Base-by-base conservation (phyloP, 2,329 filamentous ascomycete species). In the Periconia digitata region DNA sequence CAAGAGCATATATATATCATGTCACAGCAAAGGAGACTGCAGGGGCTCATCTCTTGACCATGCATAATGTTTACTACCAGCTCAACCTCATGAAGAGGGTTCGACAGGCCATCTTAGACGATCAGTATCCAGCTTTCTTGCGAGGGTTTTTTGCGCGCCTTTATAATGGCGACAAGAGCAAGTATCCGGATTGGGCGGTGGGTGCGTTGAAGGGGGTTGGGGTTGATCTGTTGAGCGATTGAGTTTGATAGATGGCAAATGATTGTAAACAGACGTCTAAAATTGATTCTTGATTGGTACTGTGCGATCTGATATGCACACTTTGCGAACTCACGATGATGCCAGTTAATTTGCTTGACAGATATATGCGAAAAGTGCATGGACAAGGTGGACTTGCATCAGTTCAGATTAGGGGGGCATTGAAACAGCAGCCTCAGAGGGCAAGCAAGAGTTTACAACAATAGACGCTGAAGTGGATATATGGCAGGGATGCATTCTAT, bases 21-120 rank as follows among this genome's bases (percentile, higher is more conserved):
- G 85, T 96, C 55, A 86, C 89, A 0, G 87, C 87, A 22, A 99
- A 99, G 74, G 94, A 99, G 77, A 99, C 94, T 0, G 92, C 90
- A 1, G 90, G 92, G 7, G 94, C 95, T 15, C 85, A 87, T 74
- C 64, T 87, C 67, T 76, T 99, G 46, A 96, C 90, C 1, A 90
- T 97, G 66, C 94, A 99, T 72, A 99, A 99, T 66, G 90, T 99
- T 21, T 90, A 91, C 75, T 96, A 96, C 66, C 84, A 96, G 68
- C 78, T 99, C 45, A 81, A 87, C 51, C 75, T 99, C 60, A 96
- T 97, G 91, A 77, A 80, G 17, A 76, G 82, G 51, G 82, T 85
- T 12, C 81, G 92, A 50, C 78, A 89, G 53, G 85, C 94, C 15
- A 90, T 97, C 53, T 74, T 96, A 7, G 86, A 86, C 52, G 91